Conservation (phyloP, 1,284 basidiomycete species). For the Taiwanofungus camphoratus region DNA sequence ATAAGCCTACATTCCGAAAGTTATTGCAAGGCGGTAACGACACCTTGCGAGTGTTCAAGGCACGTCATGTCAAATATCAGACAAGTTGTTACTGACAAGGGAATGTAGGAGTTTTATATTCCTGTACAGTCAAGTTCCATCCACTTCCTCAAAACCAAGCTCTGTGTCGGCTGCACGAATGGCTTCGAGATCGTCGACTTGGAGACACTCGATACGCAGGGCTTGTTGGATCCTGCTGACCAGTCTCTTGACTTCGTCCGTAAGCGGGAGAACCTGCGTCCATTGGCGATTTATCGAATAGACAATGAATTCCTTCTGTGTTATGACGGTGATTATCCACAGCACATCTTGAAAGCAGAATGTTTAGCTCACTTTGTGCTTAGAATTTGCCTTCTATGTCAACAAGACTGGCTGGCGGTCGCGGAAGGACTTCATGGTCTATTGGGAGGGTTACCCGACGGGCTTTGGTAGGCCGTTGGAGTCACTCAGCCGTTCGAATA, state of each 20-base stretch:
- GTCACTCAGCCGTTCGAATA: background rate
- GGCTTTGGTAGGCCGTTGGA: constrained; percentile 72
- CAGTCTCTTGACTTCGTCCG: constrained; percentile 91
- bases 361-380: constrained; percentile 8
- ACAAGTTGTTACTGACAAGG: constrained; percentile 1
- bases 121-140: constrained; percentile 96
- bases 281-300: constrained; percentile 96
- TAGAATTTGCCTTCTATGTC: constrained; percentile 98
- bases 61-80: constrained; percentile 30
- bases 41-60: constrained; percentile 90
- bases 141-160: constrained; percentile 95
- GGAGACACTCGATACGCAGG: constrained; percentile 96
- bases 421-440: constrained; percentile 87
- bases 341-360: background rate
- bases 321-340: constrained; percentile 77
- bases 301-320: constrained; percentile 97
- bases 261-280: constrained; percentile 77
- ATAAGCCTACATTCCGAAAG: constrained; percentile 93
- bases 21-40: constrained; percentile 93
- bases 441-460: constrained; percentile 95
- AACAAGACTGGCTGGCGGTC: constrained; percentile 95
- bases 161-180: constrained; percentile 96
- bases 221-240: constrained; percentile 91
- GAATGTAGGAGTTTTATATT: constrained; percentile 89
- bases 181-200: constrained; percentile 99